These are phyloP conservation scores for Leptographium radiaticola DNA, from an alignment of 2,329 filamentous ascomycete species.

Conservation along the genomic window DNA sequence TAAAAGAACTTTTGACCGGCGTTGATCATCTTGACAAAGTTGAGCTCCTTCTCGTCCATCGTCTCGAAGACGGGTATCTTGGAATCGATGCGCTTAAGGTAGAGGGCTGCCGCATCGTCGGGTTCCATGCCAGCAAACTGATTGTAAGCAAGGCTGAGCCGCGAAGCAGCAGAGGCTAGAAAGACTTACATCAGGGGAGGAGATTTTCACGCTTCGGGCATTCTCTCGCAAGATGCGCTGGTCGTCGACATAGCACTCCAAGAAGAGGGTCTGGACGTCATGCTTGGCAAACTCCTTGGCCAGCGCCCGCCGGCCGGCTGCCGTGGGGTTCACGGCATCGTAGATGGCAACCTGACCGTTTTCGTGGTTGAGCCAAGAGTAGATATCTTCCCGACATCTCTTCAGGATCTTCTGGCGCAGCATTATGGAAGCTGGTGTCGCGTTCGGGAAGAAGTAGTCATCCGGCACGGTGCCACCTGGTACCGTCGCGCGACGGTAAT, in stretches of 20 bases:
- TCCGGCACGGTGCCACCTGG: conserved; percentile 78
- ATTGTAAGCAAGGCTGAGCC: not conserved
- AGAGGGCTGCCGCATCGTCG: conserved; percentile 83
- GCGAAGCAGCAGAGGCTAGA: not conserved
- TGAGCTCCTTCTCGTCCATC: conserved; percentile 86
- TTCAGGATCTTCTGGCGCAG: conserved; percentile 94
- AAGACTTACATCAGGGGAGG: conserved; percentile 69
- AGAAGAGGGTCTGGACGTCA: conserved; percentile 92
- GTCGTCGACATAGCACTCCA: conserved; percentile 91
- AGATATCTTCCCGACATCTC: conserved; percentile 94
- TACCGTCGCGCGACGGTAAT: conserved; percentile 87
- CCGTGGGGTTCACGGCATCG: conserved; percentile 89
- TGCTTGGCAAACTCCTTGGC: conserved; percentile 98
- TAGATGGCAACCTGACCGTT: conserved; percentile 98
- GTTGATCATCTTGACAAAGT: conserved; percentile 99
- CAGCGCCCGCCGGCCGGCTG: conserved; percentile 66
- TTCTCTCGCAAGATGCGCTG: conserved; percentile 92
- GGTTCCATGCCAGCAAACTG: conserved; percentile 85
- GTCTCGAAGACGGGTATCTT: conserved; percentile 95
- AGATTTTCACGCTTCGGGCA: conserved; percentile 93
- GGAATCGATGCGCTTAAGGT: conserved; percentile 76
- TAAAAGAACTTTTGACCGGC: conserved; percentile 86
- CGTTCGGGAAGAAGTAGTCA: conserved; percentile 96
- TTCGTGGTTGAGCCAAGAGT: conserved; percentile 89
- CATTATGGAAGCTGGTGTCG: conserved; percentile 82